Evolutionary conservation across 192 early-diverging fungal species (phyloP), one percentile per base, ranked within the genome.

Genomic region (Mortierella hygrophila): DNA sequence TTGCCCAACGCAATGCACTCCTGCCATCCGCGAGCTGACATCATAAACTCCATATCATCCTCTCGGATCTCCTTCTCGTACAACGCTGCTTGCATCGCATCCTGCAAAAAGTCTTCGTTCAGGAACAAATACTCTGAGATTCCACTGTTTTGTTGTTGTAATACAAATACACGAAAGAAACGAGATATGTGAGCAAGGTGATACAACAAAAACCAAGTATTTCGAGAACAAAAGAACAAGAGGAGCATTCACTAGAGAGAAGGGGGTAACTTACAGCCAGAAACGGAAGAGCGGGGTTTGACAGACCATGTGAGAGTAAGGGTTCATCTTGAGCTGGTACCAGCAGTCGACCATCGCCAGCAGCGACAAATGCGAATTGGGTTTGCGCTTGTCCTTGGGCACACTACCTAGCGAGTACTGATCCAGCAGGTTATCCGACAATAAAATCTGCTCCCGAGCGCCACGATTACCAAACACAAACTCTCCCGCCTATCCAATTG

Each of bases 281-380:
- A 98, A 92, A 21, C 97, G 91, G 87, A 99, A 99, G 21, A 97
- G 92, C 16, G 98, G 98, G 1, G 98, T 99, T 89, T 98, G 97
- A 78, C 97, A 98, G 11, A 99, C 96, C 82, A 99, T 91, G 80
- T 97, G 96, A 57, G 97, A 96, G 83, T 98, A 99, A 21, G 98
- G 97, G 73, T 97, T 96, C 86, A 97, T 94, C 26, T 88, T 80
- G 81, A 97, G 92, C 9, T 88, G 89, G 88, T 96, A 91, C 98
- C 98, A 99, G 80, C 97, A 98, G 78, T 98, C 98, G 2, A 93
- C 98, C 83, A 98, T 98, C 57, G 97, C 95, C 52, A 99, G 87
- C 35, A 99, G 84, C 6, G 98, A 99, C 44, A 99, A 88, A 78
- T 99, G 98, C 4, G 98, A 99, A 83, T 99, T 99, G 23, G 94